Conservation (phyloP, 2,329 filamentous ascomycete genomes). For the Huntiella bhutanensis region DNA sequence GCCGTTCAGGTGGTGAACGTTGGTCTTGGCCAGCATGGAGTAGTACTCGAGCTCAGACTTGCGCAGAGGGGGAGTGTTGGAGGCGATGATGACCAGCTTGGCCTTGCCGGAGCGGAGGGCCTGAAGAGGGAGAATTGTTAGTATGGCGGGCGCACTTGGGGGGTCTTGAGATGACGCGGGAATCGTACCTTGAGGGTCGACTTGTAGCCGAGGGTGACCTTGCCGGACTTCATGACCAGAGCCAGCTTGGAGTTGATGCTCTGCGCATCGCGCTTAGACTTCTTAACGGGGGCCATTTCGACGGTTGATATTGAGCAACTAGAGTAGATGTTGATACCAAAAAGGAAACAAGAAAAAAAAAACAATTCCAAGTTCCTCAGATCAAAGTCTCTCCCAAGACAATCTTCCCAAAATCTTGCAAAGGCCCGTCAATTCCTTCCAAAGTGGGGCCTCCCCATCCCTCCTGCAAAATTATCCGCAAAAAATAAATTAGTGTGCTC, state of each 20-base stretch:
- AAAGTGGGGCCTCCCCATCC: constrained; percentile 5
- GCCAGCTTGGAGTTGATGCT: constrained; percentile 43
- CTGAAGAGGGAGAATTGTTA: constrained; percentile 24
- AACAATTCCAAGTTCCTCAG: not conserved
- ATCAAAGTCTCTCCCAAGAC: not conserved
- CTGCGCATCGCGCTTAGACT: constrained; percentile 75
- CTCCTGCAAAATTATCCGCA: too few species aligned
- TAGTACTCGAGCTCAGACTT: constrained; percentile 97
- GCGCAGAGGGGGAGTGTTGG: constrained; percentile 93
- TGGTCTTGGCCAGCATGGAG: constrained; percentile 80
- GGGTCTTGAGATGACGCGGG: constrained; percentile 2
- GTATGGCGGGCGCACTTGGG: constrained; percentile 31
- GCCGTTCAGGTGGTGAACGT: constrained; percentile 92
- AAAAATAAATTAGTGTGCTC: not conserved
- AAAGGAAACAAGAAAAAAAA: too few species aligned
- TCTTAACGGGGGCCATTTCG: constrained; percentile 54
- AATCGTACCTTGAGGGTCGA: constrained; percentile 22
- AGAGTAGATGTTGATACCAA: constrained; percentile 15
- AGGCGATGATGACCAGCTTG: constrained; percentile 85
- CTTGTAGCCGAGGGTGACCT: constrained; percentile 83
- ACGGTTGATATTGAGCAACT: constrained; percentile 20
- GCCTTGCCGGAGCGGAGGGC: constrained; percentile 86
- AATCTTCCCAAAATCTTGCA: constrained; percentile 2
- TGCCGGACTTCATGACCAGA: constrained; percentile 47
- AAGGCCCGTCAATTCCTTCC: too few species aligned